Evolutionary conservation across 805 yeast genomes (phyloP), one percentile per base, ranked within the genome.

Genomic region (Yamadazyma sp.): DNA sequence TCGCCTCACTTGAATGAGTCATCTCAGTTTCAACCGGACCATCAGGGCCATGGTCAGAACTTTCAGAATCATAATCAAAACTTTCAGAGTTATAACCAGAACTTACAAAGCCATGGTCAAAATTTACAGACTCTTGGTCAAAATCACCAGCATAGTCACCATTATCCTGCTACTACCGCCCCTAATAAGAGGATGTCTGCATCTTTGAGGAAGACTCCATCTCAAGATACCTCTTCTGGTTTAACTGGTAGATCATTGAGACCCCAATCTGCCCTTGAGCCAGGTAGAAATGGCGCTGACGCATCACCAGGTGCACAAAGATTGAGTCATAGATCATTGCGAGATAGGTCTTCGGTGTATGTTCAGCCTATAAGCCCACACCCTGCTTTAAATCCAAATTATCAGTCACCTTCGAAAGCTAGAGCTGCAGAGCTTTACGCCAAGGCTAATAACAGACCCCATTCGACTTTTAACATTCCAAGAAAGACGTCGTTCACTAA

Each of bases 371-470:
- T 62, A 6, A 51, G 60, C 2, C 64, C 61, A 11, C 72, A 67
- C 38, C 78, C 78, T 18, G 60, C 62, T 2, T 50, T 59, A 23
- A 59, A 54, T 35, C 64, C 68, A 7, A 55, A 55, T 32, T 62
- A 66, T 47, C 62, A 59, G 36, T 64, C 70, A 1, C 70, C 67
- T 3, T 58, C 70, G 0, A 70, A 68, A 37, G 34, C 44, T 15
- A 60, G 53, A 44, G 83, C 82, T 7, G 80, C 79, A 1, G 77
- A 75, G 28, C 53, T 75, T 20, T 78, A 74, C 52, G 76, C 77
- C 25, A 65, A 64, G 49, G 80, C 82, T 2, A 67, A 64, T 39
- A 60, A 65, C 46, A 58, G 73, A 40, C 72, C 73, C 2, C 41
- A 43, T 11, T 64, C 70, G 28, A 47, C 53, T 2, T 64, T 67